phyloP scores from a whole-genome alignment of 164 flowering plant genomes.

The Annona cherimola region DNA sequence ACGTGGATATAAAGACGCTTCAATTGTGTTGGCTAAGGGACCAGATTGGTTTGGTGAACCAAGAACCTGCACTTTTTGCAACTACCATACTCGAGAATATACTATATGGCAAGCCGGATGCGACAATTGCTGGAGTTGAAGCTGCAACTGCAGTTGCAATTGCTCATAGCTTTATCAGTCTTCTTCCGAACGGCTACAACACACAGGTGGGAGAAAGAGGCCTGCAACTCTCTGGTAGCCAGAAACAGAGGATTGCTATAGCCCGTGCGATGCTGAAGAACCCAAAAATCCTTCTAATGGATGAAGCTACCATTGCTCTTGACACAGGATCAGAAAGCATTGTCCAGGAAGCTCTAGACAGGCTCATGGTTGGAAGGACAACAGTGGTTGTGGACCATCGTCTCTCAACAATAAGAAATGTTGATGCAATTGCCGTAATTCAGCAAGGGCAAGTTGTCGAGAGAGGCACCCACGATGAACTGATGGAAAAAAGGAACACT shows the following conservation, averaged over 20 bases:
- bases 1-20: constrained; percentile 67
- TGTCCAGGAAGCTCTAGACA: constrained; percentile 93
- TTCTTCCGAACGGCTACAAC: too few species aligned
- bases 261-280: constrained; percentile 97
- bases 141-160: too few species aligned
- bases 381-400: constrained; percentile 98
- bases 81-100: too few species aligned
- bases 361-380: constrained; percentile 94
- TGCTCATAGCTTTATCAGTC: too few species aligned
- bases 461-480: constrained; percentile 89
- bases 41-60: too few species aligned
- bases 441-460: constrained; percentile 96
- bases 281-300: constrained; percentile 89
- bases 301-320: constrained; percentile 98
- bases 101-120: too few species aligned
- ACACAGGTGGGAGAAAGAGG: constrained; percentile 99
- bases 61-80: too few species aligned
- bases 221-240: constrained; percentile 84
- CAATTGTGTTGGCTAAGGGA: constrained; percentile 78
- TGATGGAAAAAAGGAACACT: constrained; percentile 48
- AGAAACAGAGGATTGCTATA: too few species aligned
- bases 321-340: constrained; percentile 92
- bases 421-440: constrained; percentile 78
- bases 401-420: constrained; percentile 89
- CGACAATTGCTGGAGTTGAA: too few species aligned